These are phyloP conservation scores for Herpotrichia juniperi DNA, from an alignment of 2,329 filamentous ascomycete species.

Conservation along the genomic window DNA sequence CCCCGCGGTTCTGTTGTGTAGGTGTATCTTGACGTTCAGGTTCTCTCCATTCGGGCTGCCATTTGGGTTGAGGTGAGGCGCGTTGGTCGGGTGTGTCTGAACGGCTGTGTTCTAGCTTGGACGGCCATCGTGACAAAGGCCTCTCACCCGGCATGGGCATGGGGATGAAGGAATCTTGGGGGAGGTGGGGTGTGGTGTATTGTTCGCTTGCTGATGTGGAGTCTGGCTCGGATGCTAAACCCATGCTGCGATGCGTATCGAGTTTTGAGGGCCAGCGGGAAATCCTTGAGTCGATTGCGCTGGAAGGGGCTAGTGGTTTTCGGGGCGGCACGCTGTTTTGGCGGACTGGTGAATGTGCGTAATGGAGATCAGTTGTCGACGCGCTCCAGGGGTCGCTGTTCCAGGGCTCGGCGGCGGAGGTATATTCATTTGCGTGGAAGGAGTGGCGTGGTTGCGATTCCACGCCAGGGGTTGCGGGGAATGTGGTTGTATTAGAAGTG, in stretches of 20 bases:
- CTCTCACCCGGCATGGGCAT: not conserved
- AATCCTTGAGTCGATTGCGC: not conserved
- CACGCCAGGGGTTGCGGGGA: too few relatives aligned
- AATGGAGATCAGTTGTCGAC: not conserved
- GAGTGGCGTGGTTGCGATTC: not conserved
- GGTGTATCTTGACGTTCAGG: too few relatives aligned
- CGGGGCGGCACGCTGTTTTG: not conserved
- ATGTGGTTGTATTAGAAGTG: too few relatives aligned
- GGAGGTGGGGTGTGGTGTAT: not conserved
- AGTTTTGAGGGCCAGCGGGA: not conserved
- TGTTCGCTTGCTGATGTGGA: not conserved
- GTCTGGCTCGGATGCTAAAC: not conserved
- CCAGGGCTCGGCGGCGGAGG: not conserved
- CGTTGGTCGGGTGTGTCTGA: too few relatives aligned
- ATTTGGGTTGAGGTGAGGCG: too few relatives aligned
- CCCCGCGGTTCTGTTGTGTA: too few relatives aligned
- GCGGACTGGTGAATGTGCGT: not conserved
- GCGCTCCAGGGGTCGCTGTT: not conserved
- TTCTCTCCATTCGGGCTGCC: too few relatives aligned
- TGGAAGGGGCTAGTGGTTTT: not conserved
- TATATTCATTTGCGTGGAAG: not conserved
- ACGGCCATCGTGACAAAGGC: not conserved
- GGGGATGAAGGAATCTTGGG: not conserved
- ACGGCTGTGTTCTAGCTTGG: too few relatives aligned
- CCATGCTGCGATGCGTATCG: not conserved